Base-by-base conservation (phyloP, 2,329 filamentous ascomycete genomes). In the Penicillium crustosum region DNA sequence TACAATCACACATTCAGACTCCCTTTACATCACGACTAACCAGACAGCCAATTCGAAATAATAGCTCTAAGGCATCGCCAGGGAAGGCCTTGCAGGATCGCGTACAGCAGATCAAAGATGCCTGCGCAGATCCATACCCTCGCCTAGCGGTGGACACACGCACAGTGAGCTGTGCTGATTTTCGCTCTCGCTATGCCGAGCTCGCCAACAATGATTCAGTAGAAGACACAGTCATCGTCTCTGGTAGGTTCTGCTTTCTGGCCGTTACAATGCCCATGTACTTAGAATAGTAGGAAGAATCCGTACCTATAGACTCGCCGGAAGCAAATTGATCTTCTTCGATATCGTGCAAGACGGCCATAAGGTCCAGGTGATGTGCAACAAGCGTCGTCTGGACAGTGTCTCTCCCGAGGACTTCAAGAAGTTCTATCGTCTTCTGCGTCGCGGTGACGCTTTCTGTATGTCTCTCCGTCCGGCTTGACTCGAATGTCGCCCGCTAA, bases 401-500 rank as follows among this genome's bases (percentile, higher is more conserved):
- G 64, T 77, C 10, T 67, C 72, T 4, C 64, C 72, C 1, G 75
- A 79, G n/a, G 66, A 70, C 17, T 85, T 85, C 71, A 87, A 84
- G 67, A 73, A 82, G 39, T 83, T 89, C 61, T 83, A 83, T 61
- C 85, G 85, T 61, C 75, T 90, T 54, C 81, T 93, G 48, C 85
- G 89, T 64, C 85, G 89, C 66, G 94, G 94, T 61, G 94, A 97
- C 77, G 88, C 90, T 71, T 86, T 93, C 70, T 87, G 89, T 91
- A 82, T 78, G 89, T 81, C 63, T 61, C 62, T 61, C 51, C 45
- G 45, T 54, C 35, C 45, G 45, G 44, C 27, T 41, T 47, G 55
- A 53, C 42, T 57, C 54, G 55, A 47, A 50, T 59, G 36, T 21
- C 58, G 31, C 38, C 54, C 55, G 39, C 43, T 48, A 45, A 38